Evolutionary conservation across 2,329 filamentous ascomycete species (phyloP), one percentile per base, ranked within the genome.

Genomic region (Neoascochyta sp.): DNA sequence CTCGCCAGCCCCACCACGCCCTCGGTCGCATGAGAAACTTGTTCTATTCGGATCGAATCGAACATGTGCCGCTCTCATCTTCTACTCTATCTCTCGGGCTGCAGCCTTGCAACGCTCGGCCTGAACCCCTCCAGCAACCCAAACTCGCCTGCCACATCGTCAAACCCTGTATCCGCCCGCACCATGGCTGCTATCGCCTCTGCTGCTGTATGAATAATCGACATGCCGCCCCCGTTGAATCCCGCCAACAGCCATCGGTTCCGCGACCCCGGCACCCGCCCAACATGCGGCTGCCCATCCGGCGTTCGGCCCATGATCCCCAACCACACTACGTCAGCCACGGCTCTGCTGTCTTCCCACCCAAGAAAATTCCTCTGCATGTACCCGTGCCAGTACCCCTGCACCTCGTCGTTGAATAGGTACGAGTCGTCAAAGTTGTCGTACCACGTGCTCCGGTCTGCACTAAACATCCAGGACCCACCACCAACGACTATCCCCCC

Each of bases 171-270:
- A 3, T 42, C 54, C 2, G 57, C 39, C 4, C 49, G 16, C 0
- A 70, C 38, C 67, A 74, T 71, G 14, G 50, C 37, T 2, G 60
- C 65, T 7, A 73, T 23, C 0, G 60, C 67, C 36, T 66, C 64
- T 5, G 61, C 62, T 4, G 60, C 49, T 0, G 69, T 51, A 12
- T 66, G 66, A 11, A 71, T 63, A 14, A 68, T 45, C 0, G 68
- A 63, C 70, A 75, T 75, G 0, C 72, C 73, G 32, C 74, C 70
- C 0, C 73, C 72, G 16, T 64, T 67, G 36, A 74, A 75, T 0
- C 71, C 72, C 0, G 65, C 69, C 13, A 69, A 49, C n/a, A 75
- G 54, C 25, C 63, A 69, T 39, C 69, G 62, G 5, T 58, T 60
- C 2, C 53, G 32, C 25, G 16, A 60, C 0, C 51, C 62, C 0